Conservation (phyloP, 257 asterid species). For the Fraxinus quadrangulata region DNA sequence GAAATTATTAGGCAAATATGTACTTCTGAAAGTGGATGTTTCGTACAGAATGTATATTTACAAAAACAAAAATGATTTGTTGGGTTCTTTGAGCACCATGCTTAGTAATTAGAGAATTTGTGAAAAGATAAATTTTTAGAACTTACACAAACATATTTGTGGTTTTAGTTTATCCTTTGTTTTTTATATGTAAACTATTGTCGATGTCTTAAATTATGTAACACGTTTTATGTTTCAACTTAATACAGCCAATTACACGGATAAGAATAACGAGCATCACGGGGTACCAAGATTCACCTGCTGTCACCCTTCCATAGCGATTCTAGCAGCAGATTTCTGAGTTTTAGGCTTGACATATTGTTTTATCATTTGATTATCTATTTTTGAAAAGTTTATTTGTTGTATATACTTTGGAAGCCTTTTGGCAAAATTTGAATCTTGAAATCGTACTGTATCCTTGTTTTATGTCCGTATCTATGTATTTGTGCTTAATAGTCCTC, state of each 20-base stretch:
- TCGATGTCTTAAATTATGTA: background rate
- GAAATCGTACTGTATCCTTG: background rate
- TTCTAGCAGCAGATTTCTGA: slow-evolving; percentile 11
- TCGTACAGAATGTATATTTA: too few relatives aligned
- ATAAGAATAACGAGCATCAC: slow-evolving; percentile 80
- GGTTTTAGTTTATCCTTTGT: too few relatives aligned
- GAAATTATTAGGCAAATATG: background rate
- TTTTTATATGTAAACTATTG: too few relatives aligned
- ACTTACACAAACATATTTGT: too few relatives aligned
- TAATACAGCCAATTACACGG: slow-evolving; percentile 84
- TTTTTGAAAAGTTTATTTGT: background rate
- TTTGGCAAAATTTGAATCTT: background rate
- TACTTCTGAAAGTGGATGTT: too few relatives aligned
- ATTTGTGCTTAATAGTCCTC: background rate
- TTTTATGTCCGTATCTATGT: background rate
- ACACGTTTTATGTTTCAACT: background rate
- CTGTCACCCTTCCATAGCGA: slow-evolving; percentile 53
- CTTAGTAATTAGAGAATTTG: too few relatives aligned
- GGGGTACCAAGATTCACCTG: slow-evolving; percentile 83
- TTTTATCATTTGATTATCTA: background rate
- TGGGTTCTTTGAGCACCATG: too few relatives aligned
- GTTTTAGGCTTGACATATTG: background rate
- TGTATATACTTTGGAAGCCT: slow-evolving; percentile 8
- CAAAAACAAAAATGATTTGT: too few relatives aligned
- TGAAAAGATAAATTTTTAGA: too few relatives aligned